These are phyloP conservation scores for Volvox carteri DNA, from an alignment of 163 green algal genomes.

Conservation along the genomic window DNA sequence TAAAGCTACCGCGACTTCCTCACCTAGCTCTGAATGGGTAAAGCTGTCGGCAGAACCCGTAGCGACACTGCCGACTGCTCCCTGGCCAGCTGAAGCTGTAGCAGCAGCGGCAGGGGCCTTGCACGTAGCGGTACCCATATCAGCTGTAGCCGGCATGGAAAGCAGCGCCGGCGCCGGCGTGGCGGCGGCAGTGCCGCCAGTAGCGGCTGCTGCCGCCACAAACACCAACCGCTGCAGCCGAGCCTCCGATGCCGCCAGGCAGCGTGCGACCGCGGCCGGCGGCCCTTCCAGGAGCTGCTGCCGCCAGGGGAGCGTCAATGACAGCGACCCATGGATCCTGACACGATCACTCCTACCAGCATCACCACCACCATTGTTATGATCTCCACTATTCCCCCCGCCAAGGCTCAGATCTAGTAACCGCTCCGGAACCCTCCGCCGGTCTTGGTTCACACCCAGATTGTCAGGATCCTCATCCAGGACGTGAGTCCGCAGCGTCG, in stretches of 20 bases:
- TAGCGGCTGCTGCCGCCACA: background rate
- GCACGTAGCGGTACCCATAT: background rate
- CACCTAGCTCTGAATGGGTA: background rate
- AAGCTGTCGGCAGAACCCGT: background rate
- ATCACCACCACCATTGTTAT: background rate
- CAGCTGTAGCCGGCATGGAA: background rate
- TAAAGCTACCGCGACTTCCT: background rate
- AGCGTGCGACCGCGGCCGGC: background rate
- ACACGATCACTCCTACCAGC: background rate
- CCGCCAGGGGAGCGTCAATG: background rate
- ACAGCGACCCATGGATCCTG: background rate
- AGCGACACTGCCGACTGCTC: background rate
- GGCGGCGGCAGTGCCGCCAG: background rate
- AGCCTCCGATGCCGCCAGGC: constrained; percentile 21
- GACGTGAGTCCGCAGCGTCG: too few species aligned
- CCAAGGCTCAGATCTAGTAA: background rate
- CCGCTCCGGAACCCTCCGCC: background rate
- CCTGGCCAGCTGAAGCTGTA: background rate
- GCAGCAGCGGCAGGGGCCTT: background rate
- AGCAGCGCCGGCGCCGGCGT: background rate
- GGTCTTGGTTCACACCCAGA: too few species aligned
- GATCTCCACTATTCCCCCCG: background rate
- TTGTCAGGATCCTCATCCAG: too few species aligned
- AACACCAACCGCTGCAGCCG: background rate
- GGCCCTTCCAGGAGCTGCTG: background rate